Evolutionary conservation across 164 flowering plant genomes (phyloP), one percentile per base, ranked within the genome.

Genomic region (Platanus orientalis): DNA sequence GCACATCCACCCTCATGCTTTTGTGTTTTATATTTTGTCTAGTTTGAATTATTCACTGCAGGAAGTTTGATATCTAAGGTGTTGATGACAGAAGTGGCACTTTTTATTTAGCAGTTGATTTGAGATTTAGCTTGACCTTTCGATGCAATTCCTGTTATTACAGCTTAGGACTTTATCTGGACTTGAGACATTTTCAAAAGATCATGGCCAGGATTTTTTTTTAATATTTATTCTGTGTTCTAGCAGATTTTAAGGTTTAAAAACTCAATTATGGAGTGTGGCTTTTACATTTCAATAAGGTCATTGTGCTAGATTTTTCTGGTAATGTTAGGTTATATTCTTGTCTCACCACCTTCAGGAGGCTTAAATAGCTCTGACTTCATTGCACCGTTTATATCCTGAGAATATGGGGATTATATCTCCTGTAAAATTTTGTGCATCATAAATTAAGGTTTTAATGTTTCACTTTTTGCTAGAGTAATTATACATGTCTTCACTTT

Each of bases 81-180:
- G 30, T 42, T 42, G 32, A 24, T 24, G 23, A 19, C 27, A 52
- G 24, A 36, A 25, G n/a, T 53, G 21, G 50, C 19, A 14, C 52
- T 63, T 20, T 42, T 62, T 39, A 24, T 27, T 30, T 16, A 61
- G 55, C 63, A 45, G 63, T 49, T 32, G 17, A 61, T 32, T 60
- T 49, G 44, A 17, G 53, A 49, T 49, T 48, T 40, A 21, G 10
- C 27, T 49, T 13, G 24, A 1, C 7, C n/a, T 23, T 32, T 50
- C 36, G 47, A 62, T 51, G 45, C 13, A 0, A 23, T 7, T 19
- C 12, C 52, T 58, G 30, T 50, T 17, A 23, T 16, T 30, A 6
- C 19, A 23, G 54, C 21, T 49, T 16, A 16, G n/a, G 49, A 45
- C 4, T 30, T 58, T 34, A 20, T 13, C 2, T 6, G 27, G 21